These are phyloP conservation scores for Botrytis elliptica DNA, from an alignment of 2,329 filamentous ascomycete genomes.

Conservation along the genomic window DNA sequence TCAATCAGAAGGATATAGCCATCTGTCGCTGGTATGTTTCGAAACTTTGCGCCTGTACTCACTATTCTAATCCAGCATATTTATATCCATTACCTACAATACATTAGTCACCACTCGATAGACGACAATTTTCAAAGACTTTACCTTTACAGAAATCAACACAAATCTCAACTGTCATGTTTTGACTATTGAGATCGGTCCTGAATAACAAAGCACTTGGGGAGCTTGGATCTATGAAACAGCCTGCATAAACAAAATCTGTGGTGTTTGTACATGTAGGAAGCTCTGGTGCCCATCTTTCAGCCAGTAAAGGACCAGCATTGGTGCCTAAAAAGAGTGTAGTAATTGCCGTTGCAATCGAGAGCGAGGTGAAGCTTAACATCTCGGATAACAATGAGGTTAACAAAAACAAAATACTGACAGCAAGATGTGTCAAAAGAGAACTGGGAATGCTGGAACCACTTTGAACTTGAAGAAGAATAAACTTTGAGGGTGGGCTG, in stretches of 20 bases:
- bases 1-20: not conserved
- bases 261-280: constrained; percentile 38
- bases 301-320: constrained; percentile 24
- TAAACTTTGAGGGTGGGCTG: not conserved
- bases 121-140: not conserved
- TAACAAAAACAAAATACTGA: not conserved
- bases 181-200: constrained; percentile 34
- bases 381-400: constrained; percentile 20
- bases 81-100: constrained; percentile 38
- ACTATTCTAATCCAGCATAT: constrained; percentile 40
- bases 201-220: constrained; percentile 37
- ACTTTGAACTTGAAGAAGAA: not conserved
- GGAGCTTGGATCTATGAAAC: constrained; percentile 36
- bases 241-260: constrained; percentile 41
- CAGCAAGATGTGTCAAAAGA: not conserved
- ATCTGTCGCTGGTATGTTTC: not conserved
- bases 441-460: not conserved
- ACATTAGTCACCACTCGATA: not conserved
- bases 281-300: constrained; percentile 28
- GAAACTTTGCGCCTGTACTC: not conserved
- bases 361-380: constrained; percentile 27
- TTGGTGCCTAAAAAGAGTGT: constrained; percentile 28
- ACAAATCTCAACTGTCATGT: constrained; percentile 41
- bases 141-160: constrained; percentile 41
- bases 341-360: constrained; percentile 30